Evolutionary conservation across 768 basidiomycete species (phyloP), one percentile per base, ranked within the genome.

Genomic region (Mycena epipterygia): DNA sequence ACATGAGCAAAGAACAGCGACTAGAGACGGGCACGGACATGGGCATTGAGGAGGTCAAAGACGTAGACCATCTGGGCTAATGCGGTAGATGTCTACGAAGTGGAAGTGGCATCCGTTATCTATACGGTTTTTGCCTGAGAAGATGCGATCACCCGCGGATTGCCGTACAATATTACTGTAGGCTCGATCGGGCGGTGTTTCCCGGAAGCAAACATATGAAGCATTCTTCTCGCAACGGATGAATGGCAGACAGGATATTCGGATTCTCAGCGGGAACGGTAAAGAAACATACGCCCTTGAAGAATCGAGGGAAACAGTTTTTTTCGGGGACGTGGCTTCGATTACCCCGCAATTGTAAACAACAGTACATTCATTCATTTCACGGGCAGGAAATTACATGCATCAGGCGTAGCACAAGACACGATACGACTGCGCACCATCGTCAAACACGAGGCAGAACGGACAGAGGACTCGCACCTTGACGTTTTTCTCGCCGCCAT

Each of bases 401-500:
- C 35, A n/a, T 64, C 29, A 73, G 30, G 61, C 72, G 41, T 70
- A 73, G 68, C 72, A 73, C 3, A 73, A 57, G 17, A 73, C 68
- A 13, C 65, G 64, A 41, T 73, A 73, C 44, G 53, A 60, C 68
- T 73, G 39, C 23, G 25, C n/a, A 21, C 0, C 19, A 11, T n/a
- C 6, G 29, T 53, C 8, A n/a, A 56, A 32, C 29, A n/a, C 11
- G 29, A 5, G n/a, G 3, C 3, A 32, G 8, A 17, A 19, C 9
- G 37, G 16, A 42, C 35, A 62, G 19, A 61, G 14, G 19, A n/a
- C 41, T 76, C 81, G 58, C 55, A 89, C 90, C 77, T 84, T 81
- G 37, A 90, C 76, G 46, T 83, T 79, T 76, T 88, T 84, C 83
- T 92, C 90, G 8, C 76, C 81, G 25, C 83, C 78, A 55, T 80